These are phyloP conservation scores for Carex scoparia DNA, from an alignment of 176 grass and related monocot genomes.

Conservation along the genomic window DNA sequence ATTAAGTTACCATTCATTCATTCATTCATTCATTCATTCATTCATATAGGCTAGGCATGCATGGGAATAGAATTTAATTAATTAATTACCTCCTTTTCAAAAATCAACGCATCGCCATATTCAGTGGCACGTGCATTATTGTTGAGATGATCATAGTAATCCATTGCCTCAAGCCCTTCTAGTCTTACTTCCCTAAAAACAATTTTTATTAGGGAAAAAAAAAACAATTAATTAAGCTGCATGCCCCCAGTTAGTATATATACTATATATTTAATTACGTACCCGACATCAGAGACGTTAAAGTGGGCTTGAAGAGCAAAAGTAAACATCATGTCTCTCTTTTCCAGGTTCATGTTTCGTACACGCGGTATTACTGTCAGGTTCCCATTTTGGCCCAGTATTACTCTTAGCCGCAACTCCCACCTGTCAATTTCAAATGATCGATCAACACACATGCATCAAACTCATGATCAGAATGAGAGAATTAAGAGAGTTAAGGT, in stretches of 20 bases:
- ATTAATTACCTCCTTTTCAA: constrained; percentile 63
- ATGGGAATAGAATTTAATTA: no score
- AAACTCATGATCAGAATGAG: not conserved
- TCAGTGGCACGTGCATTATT: constrained; percentile 58
- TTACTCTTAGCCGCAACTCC: constrained; percentile 30
- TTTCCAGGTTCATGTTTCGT: constrained; percentile 24
- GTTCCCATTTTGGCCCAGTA: constrained; percentile 6
- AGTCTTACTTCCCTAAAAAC: constrained; percentile 54
- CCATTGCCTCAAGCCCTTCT: constrained; percentile 86
- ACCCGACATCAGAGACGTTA: constrained; percentile 19
- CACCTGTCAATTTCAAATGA: constrained; percentile 9
- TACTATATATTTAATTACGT: not conserved
- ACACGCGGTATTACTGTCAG: constrained; percentile 29
- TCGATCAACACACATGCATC: not conserved
- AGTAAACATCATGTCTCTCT: constrained; percentile 16
- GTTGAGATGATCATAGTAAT: constrained; percentile 72
- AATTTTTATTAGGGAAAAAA: not conserved
- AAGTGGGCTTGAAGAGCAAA: constrained; percentile 28
- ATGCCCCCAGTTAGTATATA: no score
- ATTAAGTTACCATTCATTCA: no score
- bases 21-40: no score
- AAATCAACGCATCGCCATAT: constrained; percentile 77
- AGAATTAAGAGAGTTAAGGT: no score
- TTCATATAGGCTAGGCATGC: no score
- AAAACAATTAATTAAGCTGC: not conserved